phyloP scores from a whole-genome alignment of 345 rosid species.

The Gossypioides kirkii region DNA sequence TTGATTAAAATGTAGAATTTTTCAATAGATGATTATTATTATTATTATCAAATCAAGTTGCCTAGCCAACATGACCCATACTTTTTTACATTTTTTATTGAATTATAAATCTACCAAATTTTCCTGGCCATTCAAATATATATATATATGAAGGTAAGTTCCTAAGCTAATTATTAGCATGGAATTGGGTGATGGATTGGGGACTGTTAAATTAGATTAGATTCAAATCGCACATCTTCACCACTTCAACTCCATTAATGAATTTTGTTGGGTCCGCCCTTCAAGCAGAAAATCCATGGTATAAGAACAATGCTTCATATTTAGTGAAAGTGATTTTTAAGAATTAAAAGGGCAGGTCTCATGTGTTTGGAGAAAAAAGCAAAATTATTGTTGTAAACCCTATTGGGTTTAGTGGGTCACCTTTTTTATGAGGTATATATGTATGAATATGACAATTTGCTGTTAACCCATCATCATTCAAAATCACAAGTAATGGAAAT shows the following conservation, averaged over 20 bases:
- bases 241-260: neutral
- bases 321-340: neutral
- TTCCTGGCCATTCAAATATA: neutral
- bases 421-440: neutral
- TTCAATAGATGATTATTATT: no score
- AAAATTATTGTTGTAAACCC: neutral
- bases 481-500: neutral
- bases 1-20: no score
- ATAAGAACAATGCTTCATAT: neutral
- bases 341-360: neutral
- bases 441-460: neutral
- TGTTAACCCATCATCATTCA: neutral
- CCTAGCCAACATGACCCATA: neutral
- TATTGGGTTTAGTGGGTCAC: neutral
- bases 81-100: neutral
- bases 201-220: neutral
- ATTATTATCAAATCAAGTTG: slow-evolving; percentile 1
- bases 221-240: neutral
- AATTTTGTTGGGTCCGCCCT: neutral
- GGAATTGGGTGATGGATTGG: neutral
- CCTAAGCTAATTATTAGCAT: neutral
- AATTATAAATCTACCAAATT: neutral
- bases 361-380: neutral
- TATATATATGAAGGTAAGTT: neutral
- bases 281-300: neutral